Evolutionary conservation across 1,139 yeast genomes (phyloP).

Genomic region (Yamadazyma blattariae): DNA sequence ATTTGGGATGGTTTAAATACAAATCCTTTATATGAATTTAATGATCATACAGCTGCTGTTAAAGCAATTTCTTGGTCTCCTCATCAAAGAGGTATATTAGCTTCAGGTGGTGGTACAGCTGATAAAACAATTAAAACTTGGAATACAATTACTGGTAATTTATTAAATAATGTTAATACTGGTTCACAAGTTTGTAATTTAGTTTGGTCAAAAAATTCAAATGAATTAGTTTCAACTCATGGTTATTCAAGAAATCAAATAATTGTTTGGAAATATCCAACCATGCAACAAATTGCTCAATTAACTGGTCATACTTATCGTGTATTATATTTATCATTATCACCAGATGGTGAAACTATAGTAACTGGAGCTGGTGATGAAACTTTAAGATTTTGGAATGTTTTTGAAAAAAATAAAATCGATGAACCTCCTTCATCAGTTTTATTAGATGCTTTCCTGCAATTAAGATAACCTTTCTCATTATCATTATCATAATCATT

Average conservation of each 20-base stretch:
- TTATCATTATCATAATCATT: no score
- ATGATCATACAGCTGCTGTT: conserved; percentile 91
- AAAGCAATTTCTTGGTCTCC: conserved; percentile 98
- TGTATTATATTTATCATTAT: conserved; percentile 81
- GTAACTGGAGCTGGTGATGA: conserved; percentile 99
- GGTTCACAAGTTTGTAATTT: conserved; percentile 96
- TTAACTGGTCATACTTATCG: conserved; percentile 93
- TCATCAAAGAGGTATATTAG: conserved; percentile 88
- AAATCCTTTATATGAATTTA: conserved; percentile 69
- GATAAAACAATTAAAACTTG: conserved; percentile 89
- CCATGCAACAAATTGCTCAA: conserved; percentile 90
- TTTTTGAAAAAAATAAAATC: conserved; percentile 70
- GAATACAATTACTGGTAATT: conserved; percentile 81
- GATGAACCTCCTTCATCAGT: conserved; percentile 61
- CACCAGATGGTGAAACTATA: conserved; percentile 98
- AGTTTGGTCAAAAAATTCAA: conserved; percentile 89
- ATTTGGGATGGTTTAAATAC: conserved; percentile 84
- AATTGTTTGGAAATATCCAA: conserved; percentile 91
- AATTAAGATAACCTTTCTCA: conserved; percentile 47
- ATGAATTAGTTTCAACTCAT: conserved; percentile 91
- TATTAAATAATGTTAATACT: conserved; percentile 78
- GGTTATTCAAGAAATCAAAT: conserved; percentile 92
- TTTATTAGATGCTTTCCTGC: conserved; percentile 75
- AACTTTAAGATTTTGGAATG: conserved; percentile 90
- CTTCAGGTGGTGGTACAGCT: conserved; percentile 97